Base-by-base conservation (phyloP, 2,329 filamentous ascomycete genomes). In the Hypoxylon sp. region DNA sequence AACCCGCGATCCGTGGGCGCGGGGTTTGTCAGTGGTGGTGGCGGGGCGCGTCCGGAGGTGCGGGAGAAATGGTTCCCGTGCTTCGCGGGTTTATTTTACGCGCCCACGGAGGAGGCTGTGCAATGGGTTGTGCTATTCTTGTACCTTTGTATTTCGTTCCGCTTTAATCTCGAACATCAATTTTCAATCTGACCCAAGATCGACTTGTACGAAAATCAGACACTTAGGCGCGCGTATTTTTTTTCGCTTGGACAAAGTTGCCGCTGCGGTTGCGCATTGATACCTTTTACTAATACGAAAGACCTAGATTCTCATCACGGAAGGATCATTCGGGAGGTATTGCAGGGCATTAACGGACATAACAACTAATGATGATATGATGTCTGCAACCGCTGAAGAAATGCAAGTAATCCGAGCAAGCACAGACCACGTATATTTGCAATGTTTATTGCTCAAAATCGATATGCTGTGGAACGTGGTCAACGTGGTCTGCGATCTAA, bases 341-440 rank as follows among this genome's bases (percentile, higher is more conserved):
- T n/a, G n/a, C n/a, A n/a, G n/a, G n/a, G n/a, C n/a, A n/a, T n/a
- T n/a, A n/a, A n/a, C n/a, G n/a, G n/a, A n/a, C n/a, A n/a, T n/a
- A n/a, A n/a, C n/a, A n/a, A n/a, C n/a, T n/a, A n/a, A n/a, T n/a
- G n/a, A n/a, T n/a, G n/a, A n/a, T n/a, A 47, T 25, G 27, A 43
- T 49, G 35, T 50, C 47, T 52, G 44, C 49, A 57, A 42, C 54
- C 56, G 59, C 59, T 44, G 37, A 48, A 48, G 41, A 36, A 55
- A 12, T 26, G 27, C 29, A 23, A 26, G n/a, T n/a, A n/a, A 23
- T 38, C n/a, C 30, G 15, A 37, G 16, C 5, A 4, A 35, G 11
- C 20, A 32, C 23, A 19, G 26, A 37, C 19, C 27, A 8, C 23
- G 7, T 20, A 35, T 27, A n/a, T n/a, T n/a, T n/a, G n/a, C n/a